phyloP scores from a whole-genome alignment of 441 rosid species.

The Erodium chrysanthum region DNA sequence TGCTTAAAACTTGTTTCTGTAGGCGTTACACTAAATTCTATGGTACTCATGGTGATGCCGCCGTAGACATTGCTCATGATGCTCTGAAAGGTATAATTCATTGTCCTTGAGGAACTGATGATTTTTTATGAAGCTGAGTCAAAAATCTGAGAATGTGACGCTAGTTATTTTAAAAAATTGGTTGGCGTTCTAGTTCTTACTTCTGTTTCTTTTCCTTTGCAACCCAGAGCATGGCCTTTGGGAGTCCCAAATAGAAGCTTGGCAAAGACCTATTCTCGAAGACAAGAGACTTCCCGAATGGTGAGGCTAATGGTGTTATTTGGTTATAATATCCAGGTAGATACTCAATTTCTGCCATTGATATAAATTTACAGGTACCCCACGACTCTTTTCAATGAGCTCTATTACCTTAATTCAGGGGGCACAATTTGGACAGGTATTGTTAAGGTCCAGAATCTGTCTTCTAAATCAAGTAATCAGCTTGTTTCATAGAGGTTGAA shows the following conservation, averaged over 20 bases:
- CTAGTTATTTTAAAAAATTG: background rate
- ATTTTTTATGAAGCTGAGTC: background rate
- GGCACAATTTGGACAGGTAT: slow-evolving; percentile 91
- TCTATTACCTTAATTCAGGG: slow-evolving; percentile 80
- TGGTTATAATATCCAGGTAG: background rate
- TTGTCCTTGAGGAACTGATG: background rate
- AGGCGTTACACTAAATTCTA: background rate
- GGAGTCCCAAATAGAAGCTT: slow-evolving; percentile 73
- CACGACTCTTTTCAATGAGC: slow-evolving; percentile 77
- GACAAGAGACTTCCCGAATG: slow-evolving; percentile 61
- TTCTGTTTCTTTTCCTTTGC: slow-evolving; percentile 13
- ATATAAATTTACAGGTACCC: slow-evolving; percentile 62
- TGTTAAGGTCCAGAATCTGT: slow-evolving; percentile 1
- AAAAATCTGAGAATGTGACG: background rate
- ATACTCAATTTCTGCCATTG: background rate
- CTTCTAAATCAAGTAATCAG: background rate
- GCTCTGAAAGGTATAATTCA: background rate
- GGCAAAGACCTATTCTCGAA: slow-evolving; percentile 39
- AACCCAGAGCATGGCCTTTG: slow-evolving; percentile 52
- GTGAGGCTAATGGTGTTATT: slow-evolving; percentile 29
- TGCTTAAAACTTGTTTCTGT: slow-evolving; percentile 16
- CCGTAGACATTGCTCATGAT: background rate
- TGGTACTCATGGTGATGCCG: background rate
- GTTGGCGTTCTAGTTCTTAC: background rate
- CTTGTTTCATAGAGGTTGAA: background rate